Conservation (phyloP, 2,329 filamentous ascomycete species). For the Fusarium sp. region DNA sequence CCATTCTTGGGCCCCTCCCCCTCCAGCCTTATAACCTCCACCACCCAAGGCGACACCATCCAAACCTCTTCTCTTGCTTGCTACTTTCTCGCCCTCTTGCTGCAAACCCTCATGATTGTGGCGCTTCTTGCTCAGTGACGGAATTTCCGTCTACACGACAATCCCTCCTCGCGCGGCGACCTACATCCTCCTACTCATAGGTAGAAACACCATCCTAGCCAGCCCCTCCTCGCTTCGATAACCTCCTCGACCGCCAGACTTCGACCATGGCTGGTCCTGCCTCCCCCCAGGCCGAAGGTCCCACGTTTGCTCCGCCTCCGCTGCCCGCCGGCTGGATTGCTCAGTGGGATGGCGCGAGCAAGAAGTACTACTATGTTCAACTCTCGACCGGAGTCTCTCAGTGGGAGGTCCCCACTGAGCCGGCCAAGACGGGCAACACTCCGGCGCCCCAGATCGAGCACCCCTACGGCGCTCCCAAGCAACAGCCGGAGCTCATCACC, state of each 20-base stretch:
- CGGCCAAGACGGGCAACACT: slow-evolving; percentile 71
- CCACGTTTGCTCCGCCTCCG: slow-evolving; percentile 69
- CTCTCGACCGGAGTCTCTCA: slow-evolving; percentile 78
- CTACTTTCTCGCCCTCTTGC: slow-evolving; percentile 14
- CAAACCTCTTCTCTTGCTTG: slow-evolving; percentile 27
- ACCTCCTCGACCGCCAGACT: slow-evolving; percentile 26
- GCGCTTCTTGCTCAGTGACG: slow-evolving; percentile 43
- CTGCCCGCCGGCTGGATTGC: slow-evolving; percentile 76
- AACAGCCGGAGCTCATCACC: slow-evolving; percentile 66
- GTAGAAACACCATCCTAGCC: background rate
- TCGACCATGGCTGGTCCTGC: slow-evolving; percentile 66
- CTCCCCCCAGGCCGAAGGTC: slow-evolving; percentile 69
- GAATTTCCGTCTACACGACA: slow-evolving; percentile 38
- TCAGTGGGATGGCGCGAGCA: slow-evolving; percentile 74
- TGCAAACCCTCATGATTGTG: slow-evolving; percentile 42
- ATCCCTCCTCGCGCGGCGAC: slow-evolving; percentile 21
- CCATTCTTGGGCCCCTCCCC: slow-evolving; percentile 27
- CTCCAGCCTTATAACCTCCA: slow-evolving; percentile 39
- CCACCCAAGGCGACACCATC: slow-evolving; percentile 40
- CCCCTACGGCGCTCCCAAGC: slow-evolving; percentile 70
- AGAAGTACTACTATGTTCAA: slow-evolving; percentile 79
- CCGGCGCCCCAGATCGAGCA: slow-evolving; percentile 68
- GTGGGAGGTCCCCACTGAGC: slow-evolving; percentile 78
- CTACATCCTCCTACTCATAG: slow-evolving; percentile 5
- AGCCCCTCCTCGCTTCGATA: slow-evolving; percentile 26